Evolutionary conservation across 345 rosid genomes (phyloP), one percentile per base, ranked within the genome.

Genomic region (Hibiscus tridactylites): DNA sequence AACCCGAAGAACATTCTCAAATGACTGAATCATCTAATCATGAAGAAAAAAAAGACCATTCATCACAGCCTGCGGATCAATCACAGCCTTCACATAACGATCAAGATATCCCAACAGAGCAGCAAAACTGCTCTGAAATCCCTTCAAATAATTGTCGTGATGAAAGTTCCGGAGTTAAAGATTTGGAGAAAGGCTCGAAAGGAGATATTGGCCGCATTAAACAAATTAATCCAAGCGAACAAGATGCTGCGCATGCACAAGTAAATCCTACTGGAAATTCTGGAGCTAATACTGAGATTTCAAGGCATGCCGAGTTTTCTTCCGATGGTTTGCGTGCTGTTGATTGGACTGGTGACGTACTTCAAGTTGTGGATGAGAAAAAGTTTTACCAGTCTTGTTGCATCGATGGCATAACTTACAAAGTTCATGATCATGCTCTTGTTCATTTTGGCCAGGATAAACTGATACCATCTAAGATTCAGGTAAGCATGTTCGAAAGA

Each of bases 381-480:
- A 73, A 39, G 24, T 81, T 75, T 74, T 90, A 86, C 62, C 70
- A 60, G 75, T 81, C 88, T 63, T 88, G 92, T 79, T 80, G 76
- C 61, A 56, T 86, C 70, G 74, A 62, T 74, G 95, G 92, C 67
- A 78, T 74, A 46, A 74, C 76, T 9, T 90, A 88, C 77, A 85
- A 81, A 77, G 68, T 88, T 81, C 80, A 82, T 52, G 86, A 88
- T 82, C 84, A 88, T 59, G 90, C 83, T 26, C 84, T 90, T 73
- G 77, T 88, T 73, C 82, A 60, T 62, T 82, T 78, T 52, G 72
- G 78, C 74, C 75, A 75, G 15, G 76, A 74, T 67, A 86, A 80
- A 68, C 69, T 72, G 68, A 74, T 79, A 60, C 95, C 92, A n/a
- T 84, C 81, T 65, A 87, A 87, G 73, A 87, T 90, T 80, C 84